Percentiles rank a stretch among this genome's conserved stretches.
phyloP scores from a whole-genome alignment of 2,329 filamentous ascomycete species.

The Stromatinia cepivora region DNA sequence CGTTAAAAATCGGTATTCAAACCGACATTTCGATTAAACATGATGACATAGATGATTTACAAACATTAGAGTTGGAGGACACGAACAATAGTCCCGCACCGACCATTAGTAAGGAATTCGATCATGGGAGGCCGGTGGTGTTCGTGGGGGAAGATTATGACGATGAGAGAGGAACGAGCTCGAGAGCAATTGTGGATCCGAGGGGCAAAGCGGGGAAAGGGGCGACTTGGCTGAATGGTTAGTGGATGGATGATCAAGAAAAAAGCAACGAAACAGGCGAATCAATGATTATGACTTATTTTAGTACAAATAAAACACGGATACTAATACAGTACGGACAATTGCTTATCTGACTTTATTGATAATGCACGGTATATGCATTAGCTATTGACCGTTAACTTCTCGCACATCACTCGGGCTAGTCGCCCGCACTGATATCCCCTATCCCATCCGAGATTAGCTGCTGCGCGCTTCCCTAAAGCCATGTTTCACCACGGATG shows the following conservation, averaged over 20 bases:
- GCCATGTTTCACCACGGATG: no score
- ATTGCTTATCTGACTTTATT: no score
- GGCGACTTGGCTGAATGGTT: background rate
- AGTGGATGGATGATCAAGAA: background rate
- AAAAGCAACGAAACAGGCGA: no score
- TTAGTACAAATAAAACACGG: no score
- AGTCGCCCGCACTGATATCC: no score
- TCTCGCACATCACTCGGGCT: no score
- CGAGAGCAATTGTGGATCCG: background rate
- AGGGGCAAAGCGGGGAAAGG: background rate
- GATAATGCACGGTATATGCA: no score
- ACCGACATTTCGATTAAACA: conserved; percentile 14
- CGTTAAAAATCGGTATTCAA: background rate
- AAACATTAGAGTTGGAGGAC: background rate
- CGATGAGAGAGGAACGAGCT: background rate
- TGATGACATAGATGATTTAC: background rate
- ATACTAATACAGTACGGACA: no score
- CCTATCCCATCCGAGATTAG: no score
- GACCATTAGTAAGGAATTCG: background rate
- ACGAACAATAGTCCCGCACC: background rate
- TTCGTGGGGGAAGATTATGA: background rate
- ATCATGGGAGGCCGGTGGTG: conserved; percentile 4
- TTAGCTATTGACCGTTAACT: no score
- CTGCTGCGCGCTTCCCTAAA: no score
- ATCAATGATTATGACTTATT: no score